Evolutionary conservation across 495 filamentous ascomycete genomes (phyloP).

Genomic region (Penicillium fimorum): DNA sequence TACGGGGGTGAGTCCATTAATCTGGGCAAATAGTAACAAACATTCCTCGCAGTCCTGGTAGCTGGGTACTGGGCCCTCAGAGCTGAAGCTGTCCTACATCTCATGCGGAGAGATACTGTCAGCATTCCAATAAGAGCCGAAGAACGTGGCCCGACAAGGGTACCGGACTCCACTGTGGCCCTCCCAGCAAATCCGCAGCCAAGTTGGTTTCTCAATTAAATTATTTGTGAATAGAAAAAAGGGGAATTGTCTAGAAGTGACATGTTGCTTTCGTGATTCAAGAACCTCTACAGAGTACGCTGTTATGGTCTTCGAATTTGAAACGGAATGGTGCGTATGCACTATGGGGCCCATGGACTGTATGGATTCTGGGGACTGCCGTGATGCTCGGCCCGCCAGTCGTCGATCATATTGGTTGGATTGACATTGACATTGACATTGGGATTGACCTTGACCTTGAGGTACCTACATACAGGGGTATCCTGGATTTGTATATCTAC

Average conservation of each 20-base stretch:
- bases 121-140: conserved; percentile 12
- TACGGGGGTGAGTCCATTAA: not conserved
- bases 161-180: not conserved
- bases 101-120: conserved; percentile 2
- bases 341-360: not conserved
- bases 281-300: not conserved
- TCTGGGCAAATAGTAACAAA: not conserved
- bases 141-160: conserved; percentile 13
- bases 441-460: not conserved
- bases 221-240: not conserved
- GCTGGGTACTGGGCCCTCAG: not conserved
- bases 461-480: not conserved
- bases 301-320: not conserved
- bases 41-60: too few species aligned
- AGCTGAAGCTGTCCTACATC: not conserved
- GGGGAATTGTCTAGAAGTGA: not conserved
- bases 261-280: not conserved
- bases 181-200: conserved; percentile 5
- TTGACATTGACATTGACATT: not conserved
- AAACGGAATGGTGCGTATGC: not conserved
- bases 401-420: conserved; percentile 11
- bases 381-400: conserved; percentile 9
- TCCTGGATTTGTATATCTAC: not conserved
- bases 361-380: conserved; percentile 2
- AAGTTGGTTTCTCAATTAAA: not conserved